Evolutionary conservation across 441 rosid genomes (phyloP), one percentile per base, ranked within the genome.

Genomic region (Croton setiger): DNA sequence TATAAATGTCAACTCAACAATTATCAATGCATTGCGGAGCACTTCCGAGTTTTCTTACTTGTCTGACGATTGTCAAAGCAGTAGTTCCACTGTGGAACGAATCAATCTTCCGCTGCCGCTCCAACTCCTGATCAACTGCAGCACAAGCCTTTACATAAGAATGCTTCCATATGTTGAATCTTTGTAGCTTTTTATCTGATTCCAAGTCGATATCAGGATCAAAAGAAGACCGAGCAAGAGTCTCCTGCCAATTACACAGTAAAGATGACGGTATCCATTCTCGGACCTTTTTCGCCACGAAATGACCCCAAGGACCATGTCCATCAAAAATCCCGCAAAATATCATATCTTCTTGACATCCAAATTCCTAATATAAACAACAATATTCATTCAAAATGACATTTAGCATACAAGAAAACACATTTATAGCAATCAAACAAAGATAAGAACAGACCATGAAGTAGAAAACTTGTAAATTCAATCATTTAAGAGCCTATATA

Each of bases 251-350:
- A 74, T 85, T 83, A 70, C 85, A 81, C 59, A 94, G 84, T 73
- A 94, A 71, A 48, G 80, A 81, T 15, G 82, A 36, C 43, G 93
- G 92, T 93, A 94, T 77, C 0, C 92, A 83, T 72, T 94, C 84
- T 14, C 96, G 75, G 47, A 94, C 98, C 81, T 73, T 87, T 72
- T 92, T 92, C 2, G 99, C 84, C 37, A 94, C 99, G 39, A 67
- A 92, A 76, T 94, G 99, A 14, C 99, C 99, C 98, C 99, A 92
- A 0, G 87, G 87, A 67, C 98, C 99, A 37, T 92, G 99, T 65
- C 99, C 97, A 67, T 94, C 98, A 66, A 90, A 94, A 77, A 94
- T 84, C 72, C 99, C 99, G 52, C 97, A 92, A 64, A 92, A 94
- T 11, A 80, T 73, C 94, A 87, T 90, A 80, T 92, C 99, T 71